phyloP scores from a whole-genome alignment of 805 yeast genomes.

The Nakazawaea populi region DNA sequence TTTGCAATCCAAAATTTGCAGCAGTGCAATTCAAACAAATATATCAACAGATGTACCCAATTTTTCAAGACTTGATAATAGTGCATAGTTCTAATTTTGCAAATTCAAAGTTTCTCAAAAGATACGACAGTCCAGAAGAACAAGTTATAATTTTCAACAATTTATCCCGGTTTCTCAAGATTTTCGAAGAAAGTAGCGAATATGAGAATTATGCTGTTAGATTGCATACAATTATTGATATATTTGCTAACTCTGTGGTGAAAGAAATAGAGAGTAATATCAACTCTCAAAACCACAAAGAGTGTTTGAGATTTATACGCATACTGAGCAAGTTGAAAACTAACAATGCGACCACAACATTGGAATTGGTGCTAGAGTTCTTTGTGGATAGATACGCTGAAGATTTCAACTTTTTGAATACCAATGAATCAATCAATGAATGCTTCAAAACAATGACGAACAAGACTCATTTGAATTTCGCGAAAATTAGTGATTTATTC shows the following conservation, averaged over 20 bases:
- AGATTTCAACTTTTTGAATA: constrained; percentile 19
- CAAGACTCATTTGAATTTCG: constrained; percentile 15
- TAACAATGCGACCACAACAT: constrained; percentile 26
- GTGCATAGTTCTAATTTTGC: constrained; percentile 27
- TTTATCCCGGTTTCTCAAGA: constrained; percentile 16
- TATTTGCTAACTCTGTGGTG: constrained; percentile 66
- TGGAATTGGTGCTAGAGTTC: constrained; percentile 27
- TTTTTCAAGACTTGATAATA: constrained; percentile 23
- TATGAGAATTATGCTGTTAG: constrained; percentile 25
- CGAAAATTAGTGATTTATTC: constrained; percentile 19
- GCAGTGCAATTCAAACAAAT: constrained; percentile 17
- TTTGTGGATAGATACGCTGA: constrained; percentile 25
- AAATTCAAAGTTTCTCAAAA: constrained; percentile 22
- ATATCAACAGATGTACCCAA: constrained; percentile 22
- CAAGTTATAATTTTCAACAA: constrained; percentile 27
- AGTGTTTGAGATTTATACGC: constrained; percentile 20
- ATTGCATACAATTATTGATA: constrained; percentile 51
- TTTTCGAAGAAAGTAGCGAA: constrained; percentile 16
- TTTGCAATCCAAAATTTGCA: background rate
- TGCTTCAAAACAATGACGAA: background rate
- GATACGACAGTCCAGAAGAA: constrained; percentile 22
- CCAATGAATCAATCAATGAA: constrained; percentile 15
- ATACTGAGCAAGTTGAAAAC: constrained; percentile 24
- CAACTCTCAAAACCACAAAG: constrained; percentile 37
- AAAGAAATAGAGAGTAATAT: constrained; percentile 60